Conservation (phyloP, 768 basidiomycete genomes). For the Agaricus sinodeliciosus region DNA sequence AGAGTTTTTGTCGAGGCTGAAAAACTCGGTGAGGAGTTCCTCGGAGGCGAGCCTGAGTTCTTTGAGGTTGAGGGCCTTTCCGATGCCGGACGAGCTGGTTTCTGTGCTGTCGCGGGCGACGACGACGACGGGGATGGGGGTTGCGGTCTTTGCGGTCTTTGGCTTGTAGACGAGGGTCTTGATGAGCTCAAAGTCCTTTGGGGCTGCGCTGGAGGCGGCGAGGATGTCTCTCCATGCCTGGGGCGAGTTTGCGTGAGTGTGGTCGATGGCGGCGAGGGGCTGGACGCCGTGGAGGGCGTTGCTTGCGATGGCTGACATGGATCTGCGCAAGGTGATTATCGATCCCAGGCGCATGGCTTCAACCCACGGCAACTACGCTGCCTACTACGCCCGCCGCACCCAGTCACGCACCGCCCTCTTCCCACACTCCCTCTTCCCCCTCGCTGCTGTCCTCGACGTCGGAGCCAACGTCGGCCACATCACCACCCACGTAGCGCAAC, state of each 20-base stretch:
- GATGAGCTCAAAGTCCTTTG: slow-evolving; percentile 62
- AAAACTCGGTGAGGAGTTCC: slow-evolving; percentile 82
- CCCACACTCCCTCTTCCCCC: slow-evolving; percentile 43
- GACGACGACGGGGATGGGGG: slow-evolving; percentile 79
- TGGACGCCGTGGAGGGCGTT: slow-evolving; percentile 56
- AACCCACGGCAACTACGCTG: slow-evolving; percentile 70
- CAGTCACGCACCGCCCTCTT: slow-evolving; percentile 54
- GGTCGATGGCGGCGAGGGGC: slow-evolving; percentile 45
- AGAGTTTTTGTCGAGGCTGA: slow-evolving; percentile 79
- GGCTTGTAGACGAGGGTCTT: slow-evolving; percentile 95
- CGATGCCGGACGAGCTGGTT: slow-evolving; percentile 69
- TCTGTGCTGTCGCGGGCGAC: slow-evolving; percentile 84
- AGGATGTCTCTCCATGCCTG: slow-evolving; percentile 74
- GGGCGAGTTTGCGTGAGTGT: slow-evolving; percentile 61
- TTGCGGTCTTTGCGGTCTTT: slow-evolving; percentile 87
- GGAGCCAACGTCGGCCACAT: slow-evolving; percentile 88
- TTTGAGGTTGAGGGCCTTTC: slow-evolving; percentile 77
- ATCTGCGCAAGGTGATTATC: slow-evolving; percentile 10
- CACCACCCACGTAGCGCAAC: slow-evolving; percentile 29
- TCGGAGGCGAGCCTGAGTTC: slow-evolving; percentile 82
- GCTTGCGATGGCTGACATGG: slow-evolving; percentile 32
- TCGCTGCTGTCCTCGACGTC: slow-evolving; percentile 66
- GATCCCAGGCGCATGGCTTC: slow-evolving; percentile 16
- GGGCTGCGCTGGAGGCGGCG: slow-evolving; percentile 40
- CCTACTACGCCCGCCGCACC: slow-evolving; percentile 66